phyloP scores from a whole-genome alignment of 1,284 basidiomycete species.

The Trametes hirsuta region DNA sequence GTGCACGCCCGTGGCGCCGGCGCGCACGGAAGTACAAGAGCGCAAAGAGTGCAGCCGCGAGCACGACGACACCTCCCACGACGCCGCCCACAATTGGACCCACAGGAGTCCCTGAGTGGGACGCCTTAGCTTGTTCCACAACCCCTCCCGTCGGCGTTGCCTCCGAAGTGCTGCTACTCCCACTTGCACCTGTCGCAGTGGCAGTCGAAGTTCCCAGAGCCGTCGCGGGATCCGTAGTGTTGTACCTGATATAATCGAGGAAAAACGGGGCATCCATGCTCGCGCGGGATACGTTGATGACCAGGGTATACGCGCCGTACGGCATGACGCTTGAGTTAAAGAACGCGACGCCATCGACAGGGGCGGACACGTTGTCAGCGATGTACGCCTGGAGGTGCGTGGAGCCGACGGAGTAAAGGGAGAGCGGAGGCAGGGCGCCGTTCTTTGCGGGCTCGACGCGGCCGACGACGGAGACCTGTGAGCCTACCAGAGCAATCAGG shows the following conservation, averaged over 20 bases:
- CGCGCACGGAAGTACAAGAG: conserved; percentile 8
- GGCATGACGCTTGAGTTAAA: conserved; percentile 19
- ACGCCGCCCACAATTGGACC: conserved; percentile 16
- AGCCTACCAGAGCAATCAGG: background rate
- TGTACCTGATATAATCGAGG: conserved; percentile 19
- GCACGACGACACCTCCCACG: conserved; percentile 6
- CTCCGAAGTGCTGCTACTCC: background rate
- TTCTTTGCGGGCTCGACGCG: conserved; percentile 5
- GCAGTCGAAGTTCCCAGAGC: background rate
- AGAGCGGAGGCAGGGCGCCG: conserved; percentile 10
- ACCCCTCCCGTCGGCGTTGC: background rate
- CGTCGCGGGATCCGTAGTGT: conserved; percentile 2
- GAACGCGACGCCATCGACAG: conserved; percentile 13
- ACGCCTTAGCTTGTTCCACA: too few relatives aligned
- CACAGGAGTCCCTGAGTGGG: background rate
- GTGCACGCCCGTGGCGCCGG: background rate
- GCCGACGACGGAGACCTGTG: conserved; percentile 18
- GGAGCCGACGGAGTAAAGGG: conserved; percentile 13
- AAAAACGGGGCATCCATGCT: conserved; percentile 8
- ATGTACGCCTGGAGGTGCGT: conserved; percentile 9
- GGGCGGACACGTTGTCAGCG: background rate
- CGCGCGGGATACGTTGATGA: conserved; percentile 12
- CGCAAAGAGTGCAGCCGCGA: conserved; percentile 5
- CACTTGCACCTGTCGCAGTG: background rate
- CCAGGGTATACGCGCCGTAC: conserved; percentile 12